Evolutionary conservation across 2,329 filamentous ascomycete species (phyloP).

Genomic region (Orbilia oligospora): DNA sequence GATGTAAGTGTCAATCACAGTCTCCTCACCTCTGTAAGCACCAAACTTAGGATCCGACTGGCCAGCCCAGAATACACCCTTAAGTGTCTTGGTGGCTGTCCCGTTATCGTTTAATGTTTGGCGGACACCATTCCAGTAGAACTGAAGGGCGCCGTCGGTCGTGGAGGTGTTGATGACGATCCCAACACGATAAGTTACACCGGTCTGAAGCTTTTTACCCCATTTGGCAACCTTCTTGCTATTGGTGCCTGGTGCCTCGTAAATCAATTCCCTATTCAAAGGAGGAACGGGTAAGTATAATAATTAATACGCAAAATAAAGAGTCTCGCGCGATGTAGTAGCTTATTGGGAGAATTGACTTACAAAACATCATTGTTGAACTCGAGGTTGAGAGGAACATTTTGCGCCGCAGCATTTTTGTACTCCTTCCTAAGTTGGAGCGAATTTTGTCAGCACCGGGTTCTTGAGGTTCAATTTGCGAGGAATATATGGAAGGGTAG

Average conservation of each 20-base stretch:
- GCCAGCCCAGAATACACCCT: conserved; percentile 31
- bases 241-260: conserved; percentile 1
- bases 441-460: background rate
- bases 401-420: background rate
- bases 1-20: conserved; percentile 59
- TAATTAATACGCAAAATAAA: too few species aligned
- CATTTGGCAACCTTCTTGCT: conserved; percentile 25
- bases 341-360: background rate
- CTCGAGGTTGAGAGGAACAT: conserved; percentile 12
- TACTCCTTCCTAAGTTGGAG: conserved; percentile 4
- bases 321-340: background rate
- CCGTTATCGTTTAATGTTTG: conserved; percentile 11
- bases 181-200: background rate
- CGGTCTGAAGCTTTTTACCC: conserved; percentile 1
- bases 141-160: background rate
- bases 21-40: conserved; percentile 60
- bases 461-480: background rate
- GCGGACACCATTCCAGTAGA: conserved; percentile 13
- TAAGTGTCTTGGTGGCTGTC: background rate
- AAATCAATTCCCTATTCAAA: background rate
- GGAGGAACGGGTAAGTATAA: too few species aligned
- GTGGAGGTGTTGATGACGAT: conserved; percentile 12
- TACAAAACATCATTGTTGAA: conserved; percentile 24
- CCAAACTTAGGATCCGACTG: conserved; percentile 61
- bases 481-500: background rate